These are phyloP conservation scores for Ophiosphaerella narmari DNA, from an alignment of 2,329 filamentous ascomycete species.

Conservation along the genomic window DNA sequence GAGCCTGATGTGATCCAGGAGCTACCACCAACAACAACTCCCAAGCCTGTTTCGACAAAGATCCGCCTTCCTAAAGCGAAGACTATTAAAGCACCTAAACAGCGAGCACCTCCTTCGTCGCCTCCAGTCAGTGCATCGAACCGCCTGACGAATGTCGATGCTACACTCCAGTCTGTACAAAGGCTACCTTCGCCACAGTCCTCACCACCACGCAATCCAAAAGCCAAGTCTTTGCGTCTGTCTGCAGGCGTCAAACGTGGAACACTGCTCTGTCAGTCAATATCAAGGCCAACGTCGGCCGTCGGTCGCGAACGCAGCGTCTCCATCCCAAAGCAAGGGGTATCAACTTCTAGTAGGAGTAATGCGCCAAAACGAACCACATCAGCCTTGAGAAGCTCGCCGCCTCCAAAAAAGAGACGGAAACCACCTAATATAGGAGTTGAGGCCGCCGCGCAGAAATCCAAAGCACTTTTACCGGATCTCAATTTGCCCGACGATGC, in stretches of 20 bases:
- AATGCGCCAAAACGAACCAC: not conserved
- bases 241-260: conserved; percentile 47
- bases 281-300: conserved; percentile 18
- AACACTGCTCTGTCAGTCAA: conserved; percentile 50
- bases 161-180: conserved; percentile 21
- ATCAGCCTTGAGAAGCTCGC: not conserved
- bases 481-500: conserved; percentile 10
- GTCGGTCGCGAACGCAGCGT: conserved; percentile 6
- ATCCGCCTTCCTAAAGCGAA: conserved; percentile 30
- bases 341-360: not conserved
- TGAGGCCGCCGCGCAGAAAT: not conserved
- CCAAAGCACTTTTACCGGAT: conserved; percentile 5
- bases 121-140: conserved; percentile 46
- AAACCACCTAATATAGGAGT: not conserved
- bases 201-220: conserved; percentile 27
- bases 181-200: conserved; percentile 9
- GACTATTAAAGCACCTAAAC: conserved; percentile 28
- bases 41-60: conserved; percentile 30
- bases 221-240: conserved; percentile 45
- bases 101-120: conserved; percentile 35
- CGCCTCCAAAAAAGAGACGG: not conserved
- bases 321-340: not conserved
- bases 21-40: conserved; percentile 13
- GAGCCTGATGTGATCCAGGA: conserved; percentile 4
- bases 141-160: conserved; percentile 41